Base-by-base conservation (phyloP, 169 alveolate species). In the Cryptosporidium sp. region DNA sequence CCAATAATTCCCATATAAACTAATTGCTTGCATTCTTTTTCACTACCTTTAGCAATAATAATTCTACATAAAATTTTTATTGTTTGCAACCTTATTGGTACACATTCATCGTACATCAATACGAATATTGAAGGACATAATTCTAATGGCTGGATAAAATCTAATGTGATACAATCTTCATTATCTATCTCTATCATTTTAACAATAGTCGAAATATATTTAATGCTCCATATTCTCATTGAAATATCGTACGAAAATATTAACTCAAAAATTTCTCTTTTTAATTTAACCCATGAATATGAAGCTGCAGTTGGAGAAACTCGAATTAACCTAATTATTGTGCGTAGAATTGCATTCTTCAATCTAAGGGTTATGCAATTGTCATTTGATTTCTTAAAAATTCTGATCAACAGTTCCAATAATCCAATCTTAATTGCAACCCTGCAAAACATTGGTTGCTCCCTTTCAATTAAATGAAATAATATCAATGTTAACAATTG, bases 1-100 rank as follows among this genome's bases (percentile, higher is more conserved):
- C 89, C 89, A 29, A 80, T 62, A 12, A 80, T 43, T 31, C 89
- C 89, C 89, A 80, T 80, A 21, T 80, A 80, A 14, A 80, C 89
- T 65, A 80, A 31, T n/a, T 65, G 73, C 21, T 41, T 59, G 52
- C 75, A 80, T 31, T 62, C 75, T 14, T 41, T 39, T 80, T 50
- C 59, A 37, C 51, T 80, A 1, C 37, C 43, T n/a, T 29, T 2
- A 26, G 89, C 23, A 62, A 80, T 59, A 62, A 80, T 48, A 5
- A 80, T 62, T 59, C 75, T 62, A 41, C 89, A 80, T 21, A 80
- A 8, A 61, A 43, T 43, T 45, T 1, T 62, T 9, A 80, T 80
- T 6, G 89, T 41, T 23, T 45, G 73, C 8, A 41, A n/a, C 33
- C 70, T 80, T 18, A 80, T 48, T 33, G 75, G 89, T 41, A 80